Evolutionary conservation across 2,329 filamentous ascomycete genomes (phyloP).

Genomic region (Pseudocercospora fijiensis): DNA sequence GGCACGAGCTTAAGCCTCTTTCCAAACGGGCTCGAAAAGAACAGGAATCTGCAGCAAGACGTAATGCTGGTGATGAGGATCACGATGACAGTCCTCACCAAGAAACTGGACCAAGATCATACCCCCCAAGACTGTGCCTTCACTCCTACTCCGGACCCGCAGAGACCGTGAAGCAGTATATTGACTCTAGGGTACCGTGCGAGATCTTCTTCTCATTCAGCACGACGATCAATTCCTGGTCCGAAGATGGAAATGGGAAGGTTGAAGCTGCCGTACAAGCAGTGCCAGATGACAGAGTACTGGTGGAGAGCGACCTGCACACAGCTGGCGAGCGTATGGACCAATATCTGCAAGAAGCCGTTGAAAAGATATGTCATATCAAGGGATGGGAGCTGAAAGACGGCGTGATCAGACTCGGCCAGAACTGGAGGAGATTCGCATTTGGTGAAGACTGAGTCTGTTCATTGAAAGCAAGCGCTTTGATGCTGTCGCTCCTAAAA

Average conservation of each 20-base stretch:
- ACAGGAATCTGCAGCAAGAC: conserved; percentile 18
- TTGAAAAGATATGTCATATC: conserved; percentile 70
- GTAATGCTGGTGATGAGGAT: conserved; percentile 12
- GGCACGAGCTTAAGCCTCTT: conserved; percentile 62
- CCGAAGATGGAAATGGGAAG: conserved; percentile 46
- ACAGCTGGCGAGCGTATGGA: conserved; percentile 81
- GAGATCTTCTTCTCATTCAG: conserved; percentile 89
- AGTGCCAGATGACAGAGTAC: conserved; percentile 73
- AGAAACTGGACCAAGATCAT: conserved; percentile 55
- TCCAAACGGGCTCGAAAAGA: conserved; percentile 57
- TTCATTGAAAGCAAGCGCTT: not conserved
- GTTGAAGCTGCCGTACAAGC: conserved; percentile 66
- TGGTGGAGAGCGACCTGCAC: conserved; percentile 90
- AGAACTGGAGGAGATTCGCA: conserved; percentile 77
- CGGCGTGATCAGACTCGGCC: conserved; percentile 65
- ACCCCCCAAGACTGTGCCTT: conserved; percentile 84
- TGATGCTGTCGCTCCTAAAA: not conserved
- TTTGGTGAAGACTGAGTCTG: conserved; percentile 51
- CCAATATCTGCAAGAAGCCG: conserved; percentile 68
- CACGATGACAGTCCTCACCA: conserved; percentile 15
- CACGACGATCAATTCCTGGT: conserved; percentile 67
- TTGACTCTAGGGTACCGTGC: conserved; percentile 69
- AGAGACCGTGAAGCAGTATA: conserved; percentile 74
- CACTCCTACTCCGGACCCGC: conserved; percentile 86
- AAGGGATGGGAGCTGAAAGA: conserved; percentile 75